These are phyloP conservation scores for Sporothrix variecibatus DNA, from an alignment of 2,329 filamentous ascomycete species.

Conservation along the genomic window DNA sequence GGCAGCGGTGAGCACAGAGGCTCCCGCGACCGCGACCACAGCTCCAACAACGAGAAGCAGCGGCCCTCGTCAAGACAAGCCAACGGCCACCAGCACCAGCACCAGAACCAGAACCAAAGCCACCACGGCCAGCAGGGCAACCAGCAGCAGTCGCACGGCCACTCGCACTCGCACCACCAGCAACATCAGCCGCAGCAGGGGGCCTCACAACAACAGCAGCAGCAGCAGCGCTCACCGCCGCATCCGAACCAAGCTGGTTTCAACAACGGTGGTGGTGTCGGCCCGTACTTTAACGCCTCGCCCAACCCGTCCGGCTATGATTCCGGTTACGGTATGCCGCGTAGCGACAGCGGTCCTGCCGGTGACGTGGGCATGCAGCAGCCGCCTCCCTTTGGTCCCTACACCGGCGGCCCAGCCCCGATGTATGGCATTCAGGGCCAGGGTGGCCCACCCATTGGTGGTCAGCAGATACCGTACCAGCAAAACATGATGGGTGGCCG, in stretches of 20 bases:
- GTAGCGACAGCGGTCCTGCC: conserved; percentile 54
- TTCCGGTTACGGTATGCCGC: conserved; percentile 52
- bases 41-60: conserved; percentile 53
- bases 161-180: conserved; percentile 32
- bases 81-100: conserved; percentile 47
- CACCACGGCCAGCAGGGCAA: conserved; percentile 38
- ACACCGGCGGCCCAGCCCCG: conserved; percentile 15
- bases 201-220: conserved; percentile 38
- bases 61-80: conserved; percentile 60
- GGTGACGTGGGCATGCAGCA: conserved; percentile 26
- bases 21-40: conserved; percentile 48
- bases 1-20: conserved; percentile 39
- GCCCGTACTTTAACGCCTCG: conserved; percentile 55
- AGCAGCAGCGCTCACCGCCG: conserved; percentile 37
- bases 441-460: conserved; percentile 42
- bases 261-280: conserved; percentile 33
- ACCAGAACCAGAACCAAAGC: conserved; percentile 35
- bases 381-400: conserved; percentile 25
- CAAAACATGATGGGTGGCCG: conserved; percentile 58
- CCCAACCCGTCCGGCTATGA: conserved; percentile 54
- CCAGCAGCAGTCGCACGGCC: conserved; percentile 31
- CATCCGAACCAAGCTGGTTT: conserved; percentile 26
- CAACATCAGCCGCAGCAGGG: conserved; percentile 31
- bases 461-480: conserved; percentile 54
- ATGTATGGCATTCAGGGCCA: conserved; percentile 27